Base-by-base conservation (phyloP, 2,329 filamentous ascomycete genomes). In the Aspergillus sp. region DNA sequence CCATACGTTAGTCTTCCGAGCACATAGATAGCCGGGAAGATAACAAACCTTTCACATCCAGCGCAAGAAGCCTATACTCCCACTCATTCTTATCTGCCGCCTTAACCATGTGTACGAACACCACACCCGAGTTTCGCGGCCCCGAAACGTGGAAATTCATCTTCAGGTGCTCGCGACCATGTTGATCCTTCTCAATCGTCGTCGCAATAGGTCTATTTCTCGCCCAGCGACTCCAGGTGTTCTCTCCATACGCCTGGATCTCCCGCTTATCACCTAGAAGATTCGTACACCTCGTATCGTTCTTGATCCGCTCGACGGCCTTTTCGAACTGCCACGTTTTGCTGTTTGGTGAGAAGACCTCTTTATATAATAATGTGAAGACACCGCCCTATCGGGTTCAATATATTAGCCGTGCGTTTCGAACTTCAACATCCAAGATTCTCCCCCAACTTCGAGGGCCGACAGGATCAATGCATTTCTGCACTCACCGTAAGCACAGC, bases 101-200 rank as follows among this genome's bases (percentile, higher is more conserved):
- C 76, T 88, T 92, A 51, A 89, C 84, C 84, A 97, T 87, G 74
- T 97, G 92, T 57, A 96, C 80, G 66, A 88, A 83, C 7, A 92
- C 93, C 0, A 89, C 82, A 15, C 93, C 94, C 28, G 85, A 85
- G 57, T 89, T 91, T 38, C 85, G 80, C 2, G 91, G 89, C 0
- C 94, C 94, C 73, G 93, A 88, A 45, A 96, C 90, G 74, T 95
- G 88, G 76, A 97, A 97, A 68, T 92, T 88, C 85, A 97, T 92
- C 65, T 87, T 80, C 65, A 97, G 76, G 75, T 97, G 93, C 65
- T 96, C 89, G 22, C 88, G 88, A 4, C 93, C 93, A 64, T 87
- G 83, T 11, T 84, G 80, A 72, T 97, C 93, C 7, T 85, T 92
- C 64, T 86, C 86, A 23, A 87, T 80, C 0, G 84, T 87, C 1